Base-by-base conservation (phyloP, 805 yeast species). In the Ogataea salicorniae region DNA sequence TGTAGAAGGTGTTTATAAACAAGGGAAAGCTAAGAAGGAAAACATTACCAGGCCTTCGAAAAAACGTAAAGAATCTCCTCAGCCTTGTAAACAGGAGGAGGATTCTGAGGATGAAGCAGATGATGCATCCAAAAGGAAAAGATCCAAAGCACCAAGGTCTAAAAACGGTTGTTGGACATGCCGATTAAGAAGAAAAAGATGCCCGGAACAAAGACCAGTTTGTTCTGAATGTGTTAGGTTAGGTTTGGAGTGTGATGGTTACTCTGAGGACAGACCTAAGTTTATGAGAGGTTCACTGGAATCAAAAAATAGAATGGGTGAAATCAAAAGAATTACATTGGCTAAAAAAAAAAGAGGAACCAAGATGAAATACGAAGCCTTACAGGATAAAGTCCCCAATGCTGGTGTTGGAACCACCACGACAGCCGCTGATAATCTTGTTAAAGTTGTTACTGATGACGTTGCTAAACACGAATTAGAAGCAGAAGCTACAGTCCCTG, bases 81-180 rank as follows among this genome's bases (percentile, higher is more conserved):
- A 26, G 4, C 26, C 16, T 7, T 41, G 34, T 26, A 42, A 43
- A 31, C 40, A 49, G 14, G 44, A 45, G 29, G 34, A 37, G 14
- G 42, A 22, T 42, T 44, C 42, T n/a, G 52, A 40, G 14, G 41
- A 39, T 17, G 15, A 33, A 9, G 52, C 46, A 16, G 58, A 56
- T 17, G 44, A 45, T 47, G 51, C 49, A 22, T 54, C 50, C 49
- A 50, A 51, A 43, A 46, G 57, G 37, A 47, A 49, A 14, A 42
- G 57, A 40, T 50, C 46, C 38, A 43, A 51, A 31, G 56, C 56
- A 4, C 55, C 56, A 2, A 46, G 63, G 35, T 57, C 59, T 14
- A 60, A 58, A 43, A 60, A 70, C 31, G 91, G 91, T 0, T 85
- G 94, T 59, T 85, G 92, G 92, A 85, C 87, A 6, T 85, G 92